Percentiles rank a stretch among this genome's conserved stretches.
Evolutionary conservation across 1,284 basidiomycete genomes (phyloP).

Genomic region (Serendipita sp.): DNA sequence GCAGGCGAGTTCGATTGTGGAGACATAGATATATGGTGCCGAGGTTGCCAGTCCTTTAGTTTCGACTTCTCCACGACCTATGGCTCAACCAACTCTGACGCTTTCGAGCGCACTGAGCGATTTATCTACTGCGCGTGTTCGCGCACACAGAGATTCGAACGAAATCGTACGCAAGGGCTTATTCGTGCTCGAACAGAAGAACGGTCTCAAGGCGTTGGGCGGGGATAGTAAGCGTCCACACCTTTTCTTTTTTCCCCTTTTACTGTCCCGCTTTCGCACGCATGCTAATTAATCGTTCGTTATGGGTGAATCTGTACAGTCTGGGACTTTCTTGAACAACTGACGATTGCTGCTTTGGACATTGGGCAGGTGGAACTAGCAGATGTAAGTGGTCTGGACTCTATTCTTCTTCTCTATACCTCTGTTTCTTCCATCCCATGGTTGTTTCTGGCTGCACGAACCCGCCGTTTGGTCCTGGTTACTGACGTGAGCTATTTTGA

Average conservation of each 20-base stretch:
- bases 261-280: slow-evolving; percentile 5
- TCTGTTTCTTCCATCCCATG: slow-evolving; percentile 10
- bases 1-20: not conserved
- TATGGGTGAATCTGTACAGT: slow-evolving; percentile 27
- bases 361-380: slow-evolving; percentile 67
- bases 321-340: slow-evolving; percentile 82
- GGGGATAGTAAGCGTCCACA: slow-evolving; percentile 37
- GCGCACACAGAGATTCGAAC: slow-evolving; percentile 54
- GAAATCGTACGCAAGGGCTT: slow-evolving; percentile 53
- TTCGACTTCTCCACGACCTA: not conserved
- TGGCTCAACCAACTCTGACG: not conserved
- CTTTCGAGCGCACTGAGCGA: slow-evolving; percentile 39
- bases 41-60: too few relatives aligned
- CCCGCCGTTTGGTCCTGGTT: not conserved
- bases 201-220: slow-evolving; percentile 34
- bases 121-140: slow-evolving; percentile 55
- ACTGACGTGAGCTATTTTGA: not conserved
- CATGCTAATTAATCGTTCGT: not conserved
- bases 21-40: not conserved
- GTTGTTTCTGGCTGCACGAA: slow-evolving; percentile 15
- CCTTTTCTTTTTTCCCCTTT: not conserved
- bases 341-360: slow-evolving; percentile 78
- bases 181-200: slow-evolving; percentile 37
- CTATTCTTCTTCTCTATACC: slow-evolving; percentile 12
- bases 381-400: slow-evolving; percentile 41